These are phyloP conservation scores for Polychaeton citri DNA, from an alignment of 2,329 filamentous ascomycete genomes.

Conservation along the genomic window DNA sequence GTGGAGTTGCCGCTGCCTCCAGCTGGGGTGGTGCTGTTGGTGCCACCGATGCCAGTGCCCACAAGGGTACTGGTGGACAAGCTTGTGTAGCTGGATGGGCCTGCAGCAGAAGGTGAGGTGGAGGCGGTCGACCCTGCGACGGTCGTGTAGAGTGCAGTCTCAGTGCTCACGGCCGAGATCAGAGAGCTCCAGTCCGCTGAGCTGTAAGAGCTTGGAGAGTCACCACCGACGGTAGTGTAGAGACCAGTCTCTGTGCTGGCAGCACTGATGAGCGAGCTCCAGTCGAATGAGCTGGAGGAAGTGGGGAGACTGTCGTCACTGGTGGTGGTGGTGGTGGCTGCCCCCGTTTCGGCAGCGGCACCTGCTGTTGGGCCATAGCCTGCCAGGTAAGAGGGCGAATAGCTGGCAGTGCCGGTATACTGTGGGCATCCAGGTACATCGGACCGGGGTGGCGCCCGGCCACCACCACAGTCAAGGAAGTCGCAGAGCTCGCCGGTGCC, in stretches of 20 bases:
- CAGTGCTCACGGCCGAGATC: neutral
- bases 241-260: neutral
- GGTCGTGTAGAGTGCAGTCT: neutral
- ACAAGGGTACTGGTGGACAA: neutral
- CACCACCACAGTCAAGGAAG: slow-evolving; percentile 51
- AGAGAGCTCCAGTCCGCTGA: neutral
- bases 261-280: neutral
- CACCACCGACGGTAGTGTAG: neutral
- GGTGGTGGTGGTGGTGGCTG: neutral
- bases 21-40: slow-evolving; percentile 1
- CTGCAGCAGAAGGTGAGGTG: too few relatives aligned
- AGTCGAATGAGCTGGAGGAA: neutral
- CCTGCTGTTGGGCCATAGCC: slow-evolving; percentile 19
- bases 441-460: slow-evolving; percentile 25
- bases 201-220: neutral
- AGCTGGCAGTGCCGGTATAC: slow-evolving; percentile 44
- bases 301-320: neutral
- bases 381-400: slow-evolving; percentile 38
- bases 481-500: slow-evolving; percentile 52
- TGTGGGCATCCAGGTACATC: slow-evolving; percentile 46
- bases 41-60: slow-evolving; percentile 3
- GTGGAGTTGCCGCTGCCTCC: neutral
- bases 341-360: neutral
- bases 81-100: neutral
- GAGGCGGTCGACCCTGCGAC: too few relatives aligned